Base-by-base conservation (phyloP, 129 eudicot species). In the Logfia minima region DNA sequence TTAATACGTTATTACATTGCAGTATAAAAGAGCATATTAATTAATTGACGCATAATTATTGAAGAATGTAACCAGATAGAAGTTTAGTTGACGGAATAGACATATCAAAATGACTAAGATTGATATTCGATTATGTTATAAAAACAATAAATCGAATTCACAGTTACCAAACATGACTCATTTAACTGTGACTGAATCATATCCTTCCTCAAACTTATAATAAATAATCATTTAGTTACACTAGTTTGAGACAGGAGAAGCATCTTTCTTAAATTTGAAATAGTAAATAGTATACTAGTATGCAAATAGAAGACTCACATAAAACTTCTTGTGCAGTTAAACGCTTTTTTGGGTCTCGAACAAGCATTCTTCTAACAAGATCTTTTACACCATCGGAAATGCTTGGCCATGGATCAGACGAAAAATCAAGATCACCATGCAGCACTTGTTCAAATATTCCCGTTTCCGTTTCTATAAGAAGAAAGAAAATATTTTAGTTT, bases 371-470 rank as follows among this genome's bases (percentile, higher is more conserved):
- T 82, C 85, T 88, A 32, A 91, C 90, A 52, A 88, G 78, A 86
- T 88, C 93, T 77, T 91, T 91, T 35, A 93, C 97, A 66, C 80
- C 81, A 55, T 86, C 85, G 14, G 93, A 91, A 71, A 91, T 86
- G 71, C 83, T 83, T 13, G 93, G 93, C 93, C 93, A 88, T 34
- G 97, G 97, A 80, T 91, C 90, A 4, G 90, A 81, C 0, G 81
- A 4, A 74, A 88, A 88, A 82, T 91, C 93, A 74, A 91, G 88
- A 75, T 91, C 88, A 29, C 93, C 93, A 58, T 88, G 90, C 76
- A 91, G 62, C 53, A 88, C 84, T 82, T 88, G 91, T 19, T 88
- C 91, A 79, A 91, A 91, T 76, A 91, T 91, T 39, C 85, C 93
- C 81, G 83, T 83, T 86, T 91, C 91, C 17, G 70, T 72, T 75